Percentiles rank a stretch among this genome's conserved stretches.
These are phyloP conservation scores for Rhizopogon vinicolor DNA, from an alignment of 768 basidiomycete species.

Conservation along the genomic window DNA sequence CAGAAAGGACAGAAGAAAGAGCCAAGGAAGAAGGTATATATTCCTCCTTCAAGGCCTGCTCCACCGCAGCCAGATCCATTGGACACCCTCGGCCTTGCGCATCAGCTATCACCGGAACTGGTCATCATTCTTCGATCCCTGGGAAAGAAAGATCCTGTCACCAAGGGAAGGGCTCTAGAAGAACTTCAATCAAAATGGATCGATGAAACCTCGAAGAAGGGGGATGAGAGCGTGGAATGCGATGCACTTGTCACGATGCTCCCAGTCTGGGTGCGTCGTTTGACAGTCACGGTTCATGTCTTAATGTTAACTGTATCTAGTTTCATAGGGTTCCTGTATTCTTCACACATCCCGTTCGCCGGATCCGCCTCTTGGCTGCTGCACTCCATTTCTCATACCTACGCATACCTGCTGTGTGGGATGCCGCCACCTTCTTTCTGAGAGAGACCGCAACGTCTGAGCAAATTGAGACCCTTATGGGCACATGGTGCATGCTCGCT, in stretches of 20 bases:
- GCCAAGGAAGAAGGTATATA: slow-evolving; percentile 80
- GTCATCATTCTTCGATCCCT: slow-evolving; percentile 77
- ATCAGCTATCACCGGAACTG: slow-evolving; percentile 72
- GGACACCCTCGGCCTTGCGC: slow-evolving; percentile 76
- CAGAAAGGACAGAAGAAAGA: slow-evolving; percentile 57
- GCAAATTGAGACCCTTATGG: slow-evolving; percentile 55
- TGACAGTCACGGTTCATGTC: slow-evolving; percentile 1
- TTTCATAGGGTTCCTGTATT: slow-evolving; percentile 83
- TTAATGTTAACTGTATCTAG: slow-evolving; percentile 34
- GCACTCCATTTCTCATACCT: slow-evolving; percentile 64
- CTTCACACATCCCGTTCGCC: slow-evolving; percentile 75
- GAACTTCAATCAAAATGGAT: slow-evolving; percentile 73
- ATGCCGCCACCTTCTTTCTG: slow-evolving; percentile 47
- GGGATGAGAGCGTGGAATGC: slow-evolving; percentile 33
- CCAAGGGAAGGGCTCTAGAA: slow-evolving; percentile 80
- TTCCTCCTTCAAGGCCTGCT: slow-evolving; percentile 77
- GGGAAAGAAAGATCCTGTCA: slow-evolving; percentile 86
- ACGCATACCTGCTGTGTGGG: slow-evolving; percentile 42
- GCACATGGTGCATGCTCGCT: slow-evolving; percentile 68
- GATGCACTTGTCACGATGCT: slow-evolving; percentile 52
- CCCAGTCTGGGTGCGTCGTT: slow-evolving; percentile 83
- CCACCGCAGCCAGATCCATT: slow-evolving; percentile 80
- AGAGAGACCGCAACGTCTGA: slow-evolving; percentile 41
- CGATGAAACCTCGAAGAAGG: slow-evolving; percentile 41
- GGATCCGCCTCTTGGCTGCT: slow-evolving; percentile 59